Evolutionary conservation across 768 basidiomycete species (phyloP).

Genomic region (Neoboletus subvelutipes): DNA sequence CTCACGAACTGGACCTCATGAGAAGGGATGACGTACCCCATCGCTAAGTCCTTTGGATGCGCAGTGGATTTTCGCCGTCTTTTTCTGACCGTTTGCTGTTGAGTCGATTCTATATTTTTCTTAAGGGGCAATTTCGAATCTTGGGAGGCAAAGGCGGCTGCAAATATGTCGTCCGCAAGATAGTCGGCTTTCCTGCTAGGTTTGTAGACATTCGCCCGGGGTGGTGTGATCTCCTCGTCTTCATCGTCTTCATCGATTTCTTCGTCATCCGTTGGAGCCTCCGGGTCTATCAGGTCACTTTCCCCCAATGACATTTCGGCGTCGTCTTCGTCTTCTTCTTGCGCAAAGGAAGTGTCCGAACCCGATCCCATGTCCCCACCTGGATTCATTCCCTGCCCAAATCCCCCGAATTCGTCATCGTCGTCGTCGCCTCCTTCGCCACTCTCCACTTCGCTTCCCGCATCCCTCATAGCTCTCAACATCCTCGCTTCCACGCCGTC

Average conservation of each 20-base stretch:
- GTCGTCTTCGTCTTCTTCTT: slow-evolving; percentile 18
- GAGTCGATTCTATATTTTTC: slow-evolving; percentile 25
- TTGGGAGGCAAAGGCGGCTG: slow-evolving; percentile 49
- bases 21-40: slow-evolving; percentile 45
- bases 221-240: background rate
- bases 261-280: slow-evolving; percentile 19
- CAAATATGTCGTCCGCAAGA: slow-evolving; percentile 67
- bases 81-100: slow-evolving; percentile 26
- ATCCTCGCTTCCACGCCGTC: slow-evolving; percentile 26
- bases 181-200: slow-evolving; percentile 44
- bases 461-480: slow-evolving; percentile 31
- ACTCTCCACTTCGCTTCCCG: slow-evolving; percentile 22
- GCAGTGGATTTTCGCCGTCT: slow-evolving; percentile 33
- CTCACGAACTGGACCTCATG: background rate
- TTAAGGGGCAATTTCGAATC: slow-evolving; percentile 9
- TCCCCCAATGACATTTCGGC: slow-evolving; percentile 13
- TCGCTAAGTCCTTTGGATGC: slow-evolving; percentile 48
- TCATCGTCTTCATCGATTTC: slow-evolving; percentile 18
- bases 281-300: slow-evolving; percentile 8
- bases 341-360: slow-evolving; percentile 15
- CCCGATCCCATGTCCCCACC: slow-evolving; percentile 10
- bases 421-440: slow-evolving; percentile 18
- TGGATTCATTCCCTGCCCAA: slow-evolving; percentile 7
- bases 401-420: slow-evolving; percentile 15
- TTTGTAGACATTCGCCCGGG: background rate